A percentile compares a stretch with the other conserved stretches of the same genome.
phyloP scores from a whole-genome alignment of 179 eudicot genomes.

The Sideroxylon spinosum region DNA sequence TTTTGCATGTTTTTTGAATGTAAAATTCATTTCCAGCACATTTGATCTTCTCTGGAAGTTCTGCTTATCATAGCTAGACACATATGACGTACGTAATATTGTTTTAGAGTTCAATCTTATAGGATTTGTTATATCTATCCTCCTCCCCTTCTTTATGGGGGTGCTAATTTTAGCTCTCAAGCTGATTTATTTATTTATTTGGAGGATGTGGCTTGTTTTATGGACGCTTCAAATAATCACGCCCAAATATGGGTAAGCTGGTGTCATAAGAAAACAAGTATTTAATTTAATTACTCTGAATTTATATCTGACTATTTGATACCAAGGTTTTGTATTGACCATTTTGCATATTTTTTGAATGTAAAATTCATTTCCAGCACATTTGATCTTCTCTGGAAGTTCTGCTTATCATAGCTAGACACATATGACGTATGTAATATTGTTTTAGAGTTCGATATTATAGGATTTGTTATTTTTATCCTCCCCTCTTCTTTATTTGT shows the following conservation, averaged over 20 bases:
- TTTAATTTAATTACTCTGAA: not conserved
- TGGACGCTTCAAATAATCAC: not conserved
- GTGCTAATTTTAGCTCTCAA: too few relatives aligned
- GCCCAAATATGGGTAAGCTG: not conserved
- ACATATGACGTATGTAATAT: not conserved
- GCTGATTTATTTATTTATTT: too few relatives aligned
- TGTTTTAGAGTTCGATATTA: not conserved
- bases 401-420: not conserved
- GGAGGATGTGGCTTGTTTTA: not conserved
- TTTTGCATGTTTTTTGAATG: not conserved
- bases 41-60: not conserved
- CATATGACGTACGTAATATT: not conserved
- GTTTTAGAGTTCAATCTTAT: not conserved
- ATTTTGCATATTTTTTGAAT: not conserved
- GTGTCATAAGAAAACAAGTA: not conserved
- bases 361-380: not conserved
- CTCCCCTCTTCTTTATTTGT: too few relatives aligned
- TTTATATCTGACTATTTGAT: not conserved
- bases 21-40: not conserved
- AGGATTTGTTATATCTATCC: not conserved
- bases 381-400: not conserved
- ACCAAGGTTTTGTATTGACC: not conserved
- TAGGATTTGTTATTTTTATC: not conserved
- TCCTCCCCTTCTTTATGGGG: too few relatives aligned
- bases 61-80: not conserved